These are phyloP conservation scores for Nakataea oryzae DNA, from an alignment of 2,329 filamentous ascomycete genomes.

Conservation along the genomic window DNA sequence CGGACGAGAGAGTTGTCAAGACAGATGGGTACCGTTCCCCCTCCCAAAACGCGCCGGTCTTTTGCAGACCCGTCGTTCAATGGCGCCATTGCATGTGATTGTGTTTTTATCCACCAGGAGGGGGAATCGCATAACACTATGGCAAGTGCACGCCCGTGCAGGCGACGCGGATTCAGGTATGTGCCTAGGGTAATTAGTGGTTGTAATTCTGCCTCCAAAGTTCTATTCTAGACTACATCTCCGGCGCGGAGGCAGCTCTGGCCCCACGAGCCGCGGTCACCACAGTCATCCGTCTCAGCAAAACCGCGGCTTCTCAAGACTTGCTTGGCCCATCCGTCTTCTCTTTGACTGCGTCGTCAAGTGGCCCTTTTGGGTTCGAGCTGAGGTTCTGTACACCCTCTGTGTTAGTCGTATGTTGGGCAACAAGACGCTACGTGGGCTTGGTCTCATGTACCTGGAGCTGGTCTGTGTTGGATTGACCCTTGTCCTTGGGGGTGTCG, in stretches of 20 bases:
- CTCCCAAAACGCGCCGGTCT: background rate
- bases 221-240: background rate
- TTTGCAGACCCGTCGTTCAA: too few relatives aligned
- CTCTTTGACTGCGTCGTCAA: slow-evolving; percentile 50
- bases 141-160: too few relatives aligned
- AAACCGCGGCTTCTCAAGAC: slow-evolving; percentile 10
- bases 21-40: too few relatives aligned
- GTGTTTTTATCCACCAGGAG: background rate
- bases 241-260: background rate
- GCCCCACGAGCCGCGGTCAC: background rate
- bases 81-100: background rate
- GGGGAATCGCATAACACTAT: background rate
- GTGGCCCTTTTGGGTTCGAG: slow-evolving; percentile 55
- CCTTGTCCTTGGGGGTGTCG: slow-evolving; percentile 22
- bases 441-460: slow-evolving; percentile 29
- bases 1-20: too few relatives aligned
- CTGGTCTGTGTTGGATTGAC: slow-evolving; percentile 37
- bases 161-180: too few relatives aligned
- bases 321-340: slow-evolving; percentile 43
- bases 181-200: background rate
- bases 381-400: slow-evolving; percentile 30
- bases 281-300: background rate
- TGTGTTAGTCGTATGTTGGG: background rate
- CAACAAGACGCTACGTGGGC: background rate
- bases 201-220: background rate